These are phyloP conservation scores for Spiromastix sp. DNA, from an alignment of 2,329 filamentous ascomycete species.

Conservation along the genomic window DNA sequence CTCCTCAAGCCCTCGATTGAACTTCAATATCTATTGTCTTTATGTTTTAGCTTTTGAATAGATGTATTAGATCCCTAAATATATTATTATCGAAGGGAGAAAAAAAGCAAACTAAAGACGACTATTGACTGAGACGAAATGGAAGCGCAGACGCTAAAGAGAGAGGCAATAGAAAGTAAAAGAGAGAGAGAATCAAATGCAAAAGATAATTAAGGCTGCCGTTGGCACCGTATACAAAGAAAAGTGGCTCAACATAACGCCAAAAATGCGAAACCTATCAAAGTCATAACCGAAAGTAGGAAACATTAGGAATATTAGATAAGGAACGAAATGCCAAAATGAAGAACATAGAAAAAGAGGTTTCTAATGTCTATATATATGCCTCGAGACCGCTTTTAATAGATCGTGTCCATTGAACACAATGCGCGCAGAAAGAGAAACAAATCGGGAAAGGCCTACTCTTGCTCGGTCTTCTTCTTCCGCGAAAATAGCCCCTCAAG, in stretches of 20 bases:
- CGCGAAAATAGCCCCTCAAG: slow-evolving; percentile 16
- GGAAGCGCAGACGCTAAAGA: background rate
- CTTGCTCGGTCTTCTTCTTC: background rate
- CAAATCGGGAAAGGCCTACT: background rate
- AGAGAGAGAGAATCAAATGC: no score
- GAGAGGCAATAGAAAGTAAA: no score
- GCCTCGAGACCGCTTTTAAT: no score
- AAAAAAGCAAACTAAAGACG: background rate
- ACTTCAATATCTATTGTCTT: background rate
- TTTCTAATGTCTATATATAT: no score
- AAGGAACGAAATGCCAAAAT: background rate
- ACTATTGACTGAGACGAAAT: background rate
- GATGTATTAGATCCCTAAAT: background rate
- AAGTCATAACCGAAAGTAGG: no score
- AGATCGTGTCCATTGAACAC: no score
- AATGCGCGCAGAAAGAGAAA: no score
- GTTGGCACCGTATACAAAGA: background rate
- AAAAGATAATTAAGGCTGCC: no score
- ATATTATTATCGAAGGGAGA: background rate
- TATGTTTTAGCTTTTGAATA: background rate
- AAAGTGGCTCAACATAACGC: no score
- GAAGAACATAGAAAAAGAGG: background rate
- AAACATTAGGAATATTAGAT: no score
- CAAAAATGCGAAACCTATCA: no score
- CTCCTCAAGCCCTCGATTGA: background rate